Conservation (phyloP, 495 filamentous ascomycete genomes). For the Penicillium daleae region DNA sequence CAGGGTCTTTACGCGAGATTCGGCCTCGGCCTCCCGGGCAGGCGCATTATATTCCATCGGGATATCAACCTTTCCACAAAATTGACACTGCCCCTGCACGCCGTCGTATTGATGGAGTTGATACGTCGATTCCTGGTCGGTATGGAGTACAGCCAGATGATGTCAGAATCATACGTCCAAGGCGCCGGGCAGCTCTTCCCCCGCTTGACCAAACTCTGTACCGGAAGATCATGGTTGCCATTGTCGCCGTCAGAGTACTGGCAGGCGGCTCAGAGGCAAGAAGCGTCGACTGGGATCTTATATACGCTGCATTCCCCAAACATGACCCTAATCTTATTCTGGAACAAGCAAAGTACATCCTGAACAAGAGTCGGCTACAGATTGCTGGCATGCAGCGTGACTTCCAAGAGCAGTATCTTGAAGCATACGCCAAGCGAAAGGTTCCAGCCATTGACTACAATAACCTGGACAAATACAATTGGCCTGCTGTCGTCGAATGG, state of each 20-base stretch:
- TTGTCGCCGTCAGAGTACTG: conserved; percentile 72
- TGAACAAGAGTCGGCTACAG: conserved; percentile 60
- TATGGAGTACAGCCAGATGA: conserved; percentile 10
- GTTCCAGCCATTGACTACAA: conserved; percentile 73
- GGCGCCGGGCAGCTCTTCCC: conserved; percentile 31
- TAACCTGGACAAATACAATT: conserved; percentile 74
- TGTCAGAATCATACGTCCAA: conserved; percentile 14
- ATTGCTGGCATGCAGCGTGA: conserved; percentile 72
- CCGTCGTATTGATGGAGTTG: conserved; percentile 37
- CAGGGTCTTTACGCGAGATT: neutral
- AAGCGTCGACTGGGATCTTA: conserved; percentile 73
- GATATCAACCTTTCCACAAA: neutral
- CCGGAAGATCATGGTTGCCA: conserved; percentile 62
- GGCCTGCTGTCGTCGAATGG: conserved; percentile 78
- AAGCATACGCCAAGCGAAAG: conserved; percentile 71
- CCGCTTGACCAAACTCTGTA: conserved; percentile 30
- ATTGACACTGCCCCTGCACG: neutral
- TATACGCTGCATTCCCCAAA: conserved; percentile 67
- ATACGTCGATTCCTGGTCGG: conserved; percentile 23
- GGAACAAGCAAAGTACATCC: conserved; percentile 61
- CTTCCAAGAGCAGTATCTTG: conserved; percentile 75
- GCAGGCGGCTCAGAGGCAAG: conserved; percentile 69
- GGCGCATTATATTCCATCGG: neutral
- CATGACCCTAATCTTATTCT: conserved; percentile 59
- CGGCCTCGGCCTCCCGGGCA: neutral